phyloP scores from a whole-genome alignment of 495 filamentous ascomycete species.

The Aspergillus nidulans region DNA sequence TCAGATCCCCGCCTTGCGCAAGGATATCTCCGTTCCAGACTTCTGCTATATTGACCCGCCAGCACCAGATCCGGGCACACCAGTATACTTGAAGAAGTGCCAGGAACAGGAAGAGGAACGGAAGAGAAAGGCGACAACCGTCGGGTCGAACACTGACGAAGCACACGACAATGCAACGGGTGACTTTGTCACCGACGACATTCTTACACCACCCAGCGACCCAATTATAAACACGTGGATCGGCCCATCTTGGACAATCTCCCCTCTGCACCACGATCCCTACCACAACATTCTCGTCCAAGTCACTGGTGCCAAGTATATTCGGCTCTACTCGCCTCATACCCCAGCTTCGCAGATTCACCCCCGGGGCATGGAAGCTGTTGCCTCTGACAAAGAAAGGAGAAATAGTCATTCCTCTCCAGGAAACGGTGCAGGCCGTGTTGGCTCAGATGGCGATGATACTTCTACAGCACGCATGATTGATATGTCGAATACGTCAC shows the following conservation, averaged over 20 bases:
- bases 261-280: conserved; percentile 87
- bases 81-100: conserved; percentile 43
- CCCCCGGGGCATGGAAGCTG: conserved; percentile 62
- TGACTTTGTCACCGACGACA: background rate
- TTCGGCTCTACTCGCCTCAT: conserved; percentile 74
- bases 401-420: conserved; percentile 11
- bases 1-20: conserved; percentile 73
- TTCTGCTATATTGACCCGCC: conserved; percentile 71
- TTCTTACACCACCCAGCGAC: conserved; percentile 22
- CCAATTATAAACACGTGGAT: conserved; percentile 83
- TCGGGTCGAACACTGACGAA: conserved; percentile 34
- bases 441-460: conserved; percentile 2
- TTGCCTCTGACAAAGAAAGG: conserved; percentile 26
- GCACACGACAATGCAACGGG: conserved; percentile 6
- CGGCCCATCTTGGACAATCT: conserved; percentile 81
- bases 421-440: background rate
- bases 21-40: conserved; percentile 78
- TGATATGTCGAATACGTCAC: conserved; percentile 89
- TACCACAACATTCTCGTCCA: conserved; percentile 92
- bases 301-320: conserved; percentile 86
- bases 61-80: conserved; percentile 41
- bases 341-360: conserved; percentile 55
- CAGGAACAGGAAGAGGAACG: conserved; percentile 26
- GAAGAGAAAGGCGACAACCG: conserved; percentile 5
- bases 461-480: conserved; percentile 40